These are phyloP conservation scores for Arachis stenosperma DNA, from an alignment of 306 rosid genomes.

Conservation along the genomic window DNA sequence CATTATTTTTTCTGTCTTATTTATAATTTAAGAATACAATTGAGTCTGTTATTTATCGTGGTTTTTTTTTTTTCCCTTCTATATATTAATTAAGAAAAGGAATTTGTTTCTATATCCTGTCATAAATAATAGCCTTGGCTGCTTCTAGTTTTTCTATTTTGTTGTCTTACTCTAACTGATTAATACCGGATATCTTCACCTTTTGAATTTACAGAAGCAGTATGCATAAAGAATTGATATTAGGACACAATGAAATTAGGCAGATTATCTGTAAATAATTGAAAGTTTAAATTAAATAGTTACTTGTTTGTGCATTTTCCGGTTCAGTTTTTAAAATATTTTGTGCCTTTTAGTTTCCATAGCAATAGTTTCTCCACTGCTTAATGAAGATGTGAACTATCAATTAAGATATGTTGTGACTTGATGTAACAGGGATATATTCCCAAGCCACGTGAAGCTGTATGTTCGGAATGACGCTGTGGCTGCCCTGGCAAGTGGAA, in stretches of 20 bases:
- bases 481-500: constrained; percentile 95
- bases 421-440: constrained; percentile 65
- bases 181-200: constrained; percentile 16
- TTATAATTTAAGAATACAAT: constrained; percentile 8
- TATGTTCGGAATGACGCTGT: constrained; percentile 94
- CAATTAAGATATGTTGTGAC: constrained; percentile 18
- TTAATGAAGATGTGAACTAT: constrained; percentile 11
- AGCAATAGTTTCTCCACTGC: constrained; percentile 15
- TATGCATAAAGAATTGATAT: constrained; percentile 8
- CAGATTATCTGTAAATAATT: constrained; percentile 6
- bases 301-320: constrained; percentile 27
- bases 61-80: neutral
- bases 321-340: constrained; percentile 12
- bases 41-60: constrained; percentile 7
- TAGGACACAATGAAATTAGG: constrained; percentile 6
- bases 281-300: neutral
- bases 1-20: neutral
- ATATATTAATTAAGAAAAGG: neutral
- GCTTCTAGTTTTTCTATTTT: constrained; percentile 3
- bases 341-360: constrained; percentile 11
- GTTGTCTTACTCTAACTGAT: constrained; percentile 13
- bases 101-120: constrained; percentile 8
- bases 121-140: neutral
- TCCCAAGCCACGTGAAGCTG: constrained; percentile 74
- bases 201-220: constrained; percentile 1